phyloP scores from a whole-genome alignment of 1,139 yeast species.

The Scheffersomyces illinoinensis region DNA sequence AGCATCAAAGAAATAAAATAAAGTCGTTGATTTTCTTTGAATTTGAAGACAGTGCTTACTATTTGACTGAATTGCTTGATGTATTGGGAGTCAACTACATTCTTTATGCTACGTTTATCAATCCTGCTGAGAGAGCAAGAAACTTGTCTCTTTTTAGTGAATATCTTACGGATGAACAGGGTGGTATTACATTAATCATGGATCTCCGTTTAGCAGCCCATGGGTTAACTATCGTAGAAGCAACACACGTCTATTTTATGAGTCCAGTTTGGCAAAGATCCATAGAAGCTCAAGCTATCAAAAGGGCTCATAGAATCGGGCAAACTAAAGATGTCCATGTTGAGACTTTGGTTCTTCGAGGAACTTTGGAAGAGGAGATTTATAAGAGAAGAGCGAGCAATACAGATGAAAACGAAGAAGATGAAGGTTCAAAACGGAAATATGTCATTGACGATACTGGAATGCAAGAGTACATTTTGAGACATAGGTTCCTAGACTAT shows the following conservation, averaged over 20 bases:
- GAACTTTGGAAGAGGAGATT: constrained; percentile 68
- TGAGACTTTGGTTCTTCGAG: constrained; percentile 63
- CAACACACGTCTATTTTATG: constrained; percentile 66
- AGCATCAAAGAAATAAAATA: constrained; percentile 43
- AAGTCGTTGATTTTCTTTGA: constrained; percentile 70
- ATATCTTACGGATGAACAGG: constrained; percentile 31
- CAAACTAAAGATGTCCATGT: constrained; percentile 58
- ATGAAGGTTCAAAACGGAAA: constrained; percentile 18
- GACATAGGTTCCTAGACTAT: constrained; percentile 46
- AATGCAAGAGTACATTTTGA: constrained; percentile 56
- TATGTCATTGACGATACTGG: constrained; percentile 57
- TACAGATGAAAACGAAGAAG: constrained; percentile 11
- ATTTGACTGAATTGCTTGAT: constrained; percentile 64
- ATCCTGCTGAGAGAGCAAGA: constrained; percentile 49
- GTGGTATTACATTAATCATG: constrained; percentile 61
- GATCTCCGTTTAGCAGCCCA: constrained; percentile 68
- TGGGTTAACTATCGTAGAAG: constrained; percentile 67
- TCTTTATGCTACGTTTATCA: constrained; percentile 62
- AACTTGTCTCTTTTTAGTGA: constrained; percentile 54
- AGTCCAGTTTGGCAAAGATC: constrained; percentile 73
- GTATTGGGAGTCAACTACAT: constrained; percentile 59
- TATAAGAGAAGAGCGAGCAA: constrained; percentile 37
- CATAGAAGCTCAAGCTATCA: constrained; percentile 71
- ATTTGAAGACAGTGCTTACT: constrained; percentile 70
- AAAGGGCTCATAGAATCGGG: constrained; percentile 74